Conservation (phyloP, 1,284 basidiomycete genomes). For the Puccinia hordei region DNA sequence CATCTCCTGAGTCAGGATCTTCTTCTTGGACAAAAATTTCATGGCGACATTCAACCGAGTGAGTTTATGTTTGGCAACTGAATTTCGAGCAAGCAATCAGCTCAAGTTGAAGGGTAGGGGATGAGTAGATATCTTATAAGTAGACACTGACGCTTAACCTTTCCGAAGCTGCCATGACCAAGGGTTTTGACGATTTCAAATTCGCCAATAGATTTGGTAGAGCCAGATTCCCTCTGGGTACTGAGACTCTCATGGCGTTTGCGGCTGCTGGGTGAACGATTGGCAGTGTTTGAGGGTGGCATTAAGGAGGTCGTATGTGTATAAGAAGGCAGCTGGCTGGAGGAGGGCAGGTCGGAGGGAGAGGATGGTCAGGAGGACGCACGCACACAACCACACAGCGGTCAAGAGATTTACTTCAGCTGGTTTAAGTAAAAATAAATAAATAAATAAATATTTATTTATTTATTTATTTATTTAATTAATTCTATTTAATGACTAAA, state of each 20-base stretch:
- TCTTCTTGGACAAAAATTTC: conserved; percentile 50
- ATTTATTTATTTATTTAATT: too few relatives aligned
- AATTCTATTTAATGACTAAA: too few relatives aligned
- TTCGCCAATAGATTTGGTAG: conserved; percentile 42
- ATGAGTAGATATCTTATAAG: not conserved
- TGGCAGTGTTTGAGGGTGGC: conserved; percentile 12
- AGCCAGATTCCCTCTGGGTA: conserved; percentile 20
- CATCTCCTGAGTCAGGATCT: conserved; percentile 50
- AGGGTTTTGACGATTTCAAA: conserved; percentile 49
- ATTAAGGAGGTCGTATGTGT: not conserved
- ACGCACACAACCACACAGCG: too few relatives aligned
- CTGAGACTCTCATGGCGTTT: conserved; percentile 5
- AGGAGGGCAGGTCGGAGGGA: too few relatives aligned
- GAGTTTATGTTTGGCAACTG: conserved; percentile 46
- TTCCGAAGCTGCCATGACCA: conserved; percentile 51
- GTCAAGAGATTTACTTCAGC: too few relatives aligned
- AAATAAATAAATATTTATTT: too few relatives aligned
- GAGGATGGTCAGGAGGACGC: too few relatives aligned
- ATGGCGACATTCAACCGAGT: conserved; percentile 46
- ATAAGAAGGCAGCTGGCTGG: not conserved
- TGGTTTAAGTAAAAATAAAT: too few relatives aligned
- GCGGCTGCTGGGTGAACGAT: conserved; percentile 14
- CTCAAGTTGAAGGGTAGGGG: not conserved
- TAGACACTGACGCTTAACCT: conserved; percentile 43
- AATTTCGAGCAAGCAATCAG: not conserved